These are phyloP conservation scores for Boletus pseudo-olivaceus DNA, from an alignment of 768 basidiomycete species.

Conservation along the genomic window DNA sequence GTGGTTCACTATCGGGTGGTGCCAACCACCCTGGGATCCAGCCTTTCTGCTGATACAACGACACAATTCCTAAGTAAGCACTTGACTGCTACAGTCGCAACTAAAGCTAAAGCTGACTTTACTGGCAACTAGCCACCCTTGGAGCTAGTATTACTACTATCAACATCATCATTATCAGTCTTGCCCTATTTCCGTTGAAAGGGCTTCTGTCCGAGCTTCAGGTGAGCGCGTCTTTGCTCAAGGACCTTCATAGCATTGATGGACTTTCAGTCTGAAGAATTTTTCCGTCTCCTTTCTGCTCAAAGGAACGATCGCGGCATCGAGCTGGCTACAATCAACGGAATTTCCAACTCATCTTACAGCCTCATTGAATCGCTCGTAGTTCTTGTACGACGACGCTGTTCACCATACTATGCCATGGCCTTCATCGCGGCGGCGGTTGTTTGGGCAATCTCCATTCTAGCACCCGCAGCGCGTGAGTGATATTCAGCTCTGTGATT, in stretches of 20 bases:
- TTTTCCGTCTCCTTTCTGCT: constrained; percentile 14
- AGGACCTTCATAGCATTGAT: neutral
- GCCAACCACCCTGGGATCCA: neutral
- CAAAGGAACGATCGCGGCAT: constrained; percentile 1
- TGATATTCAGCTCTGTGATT: neutral
- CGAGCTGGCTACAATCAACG: constrained; percentile 9
- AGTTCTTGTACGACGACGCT: neutral
- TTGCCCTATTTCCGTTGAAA: constrained; percentile 11
- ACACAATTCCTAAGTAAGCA: constrained; percentile 10
- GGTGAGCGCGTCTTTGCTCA: neutral
- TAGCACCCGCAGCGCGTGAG: constrained; percentile 14
- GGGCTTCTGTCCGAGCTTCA: constrained; percentile 9
- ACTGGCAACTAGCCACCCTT: constrained; percentile 1
- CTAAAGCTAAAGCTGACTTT: neutral
- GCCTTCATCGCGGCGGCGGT: neutral
- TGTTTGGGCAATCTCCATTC: constrained; percentile 8
- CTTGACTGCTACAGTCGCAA: neutral
- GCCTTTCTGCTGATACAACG: neutral
- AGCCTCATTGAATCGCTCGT: constrained; percentile 2
- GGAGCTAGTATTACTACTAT: constrained; percentile 11
- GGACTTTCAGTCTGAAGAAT: constrained; percentile 14
- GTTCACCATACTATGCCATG: constrained; percentile 9
- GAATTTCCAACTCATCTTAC: constrained; percentile 13
- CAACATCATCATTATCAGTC: constrained; percentile 15
- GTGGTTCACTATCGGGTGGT: constrained; percentile 16